A percentile compares a stretch with the other conserved stretches of the same genome.
Conservation (phyloP, 1,139 yeast species). For the Hansenula sp. region DNA sequence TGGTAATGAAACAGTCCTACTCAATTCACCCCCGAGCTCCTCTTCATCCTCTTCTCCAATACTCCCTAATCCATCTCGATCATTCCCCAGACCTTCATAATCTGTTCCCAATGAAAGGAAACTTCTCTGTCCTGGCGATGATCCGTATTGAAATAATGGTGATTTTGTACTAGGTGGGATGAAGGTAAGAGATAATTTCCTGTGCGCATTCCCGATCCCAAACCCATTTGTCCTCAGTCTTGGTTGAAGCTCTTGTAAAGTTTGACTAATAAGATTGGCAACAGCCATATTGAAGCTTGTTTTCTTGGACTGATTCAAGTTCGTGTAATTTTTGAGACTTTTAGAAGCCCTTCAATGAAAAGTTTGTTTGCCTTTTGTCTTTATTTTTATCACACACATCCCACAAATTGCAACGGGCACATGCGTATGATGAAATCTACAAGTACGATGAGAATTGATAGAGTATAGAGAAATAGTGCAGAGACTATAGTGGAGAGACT, state of each 20-base stretch:
- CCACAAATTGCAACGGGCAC: too few relatives aligned
- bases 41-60: conserved; percentile 39
- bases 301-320: too few relatives aligned
- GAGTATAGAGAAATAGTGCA: too few relatives aligned
- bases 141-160: conserved; percentile 62
- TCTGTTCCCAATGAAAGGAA: conserved; percentile 46
- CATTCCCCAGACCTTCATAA: conserved; percentile 24
- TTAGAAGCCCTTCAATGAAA: too few relatives aligned
- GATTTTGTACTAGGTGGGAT: conserved; percentile 72
- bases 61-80: neutral
- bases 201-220: conserved; percentile 35
- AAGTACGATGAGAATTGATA: too few relatives aligned
- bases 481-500: too few relatives aligned
- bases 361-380: neutral
- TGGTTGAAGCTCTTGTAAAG: conserved; percentile 30
- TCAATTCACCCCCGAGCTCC: conserved; percentile 42
- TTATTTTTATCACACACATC: too few relatives aligned
- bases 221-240: conserved; percentile 33
- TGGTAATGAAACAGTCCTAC: conserved; percentile 51
- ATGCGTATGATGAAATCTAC: too few relatives aligned
- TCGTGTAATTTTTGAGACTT: too few relatives aligned
- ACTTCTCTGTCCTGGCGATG: conserved; percentile 53
- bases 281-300: conserved; percentile 7
- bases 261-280: conserved; percentile 15
- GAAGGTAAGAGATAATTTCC: conserved; percentile 46